phyloP scores from a whole-genome alignment of 805 yeast species.

The Starmera caribaea region DNA sequence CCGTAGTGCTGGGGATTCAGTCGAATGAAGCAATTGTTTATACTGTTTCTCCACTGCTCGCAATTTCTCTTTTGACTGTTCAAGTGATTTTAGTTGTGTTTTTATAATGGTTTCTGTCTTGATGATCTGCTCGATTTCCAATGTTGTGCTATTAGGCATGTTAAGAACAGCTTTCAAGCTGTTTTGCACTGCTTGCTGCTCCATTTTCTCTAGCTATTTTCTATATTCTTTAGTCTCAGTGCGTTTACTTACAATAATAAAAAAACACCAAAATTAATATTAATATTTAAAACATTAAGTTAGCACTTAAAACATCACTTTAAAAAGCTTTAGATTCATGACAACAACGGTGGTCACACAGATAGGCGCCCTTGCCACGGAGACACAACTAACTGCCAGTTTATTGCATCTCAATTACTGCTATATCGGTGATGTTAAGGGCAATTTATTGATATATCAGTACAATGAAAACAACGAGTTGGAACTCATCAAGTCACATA shows the following conservation, averaged over 20 bases:
- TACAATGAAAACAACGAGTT: background rate
- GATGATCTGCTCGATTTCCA: constrained; percentile 8
- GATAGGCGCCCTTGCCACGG: too few relatives aligned
- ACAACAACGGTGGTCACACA: too few relatives aligned
- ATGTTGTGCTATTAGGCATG: constrained; percentile 1
- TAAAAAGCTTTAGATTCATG: too few relatives aligned
- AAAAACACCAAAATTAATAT: too few relatives aligned
- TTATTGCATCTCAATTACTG: background rate
- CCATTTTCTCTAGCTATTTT: background rate
- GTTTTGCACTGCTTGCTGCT: background rate
- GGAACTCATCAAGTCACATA: background rate
- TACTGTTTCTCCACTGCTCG: constrained; percentile 4
- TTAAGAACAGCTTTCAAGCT: background rate
- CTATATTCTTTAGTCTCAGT: background rate
- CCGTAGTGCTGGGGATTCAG: too few relatives aligned
- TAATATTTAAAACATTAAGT: too few relatives aligned
- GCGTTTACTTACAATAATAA: too few relatives aligned
- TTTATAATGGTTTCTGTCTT: constrained; percentile 13
- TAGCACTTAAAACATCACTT: too few relatives aligned
- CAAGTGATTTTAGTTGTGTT: constrained; percentile 11
- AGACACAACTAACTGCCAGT: too few relatives aligned
- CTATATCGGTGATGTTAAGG: background rate
- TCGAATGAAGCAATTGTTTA: constrained; percentile 2
- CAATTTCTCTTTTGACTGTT: constrained; percentile 3
- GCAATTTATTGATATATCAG: background rate